Percentiles rank a stretch among this genome's conserved stretches.
These are phyloP conservation scores for Trichosporon sp. DNA, from an alignment of 1,284 basidiomycete species.

Conservation along the genomic window DNA sequence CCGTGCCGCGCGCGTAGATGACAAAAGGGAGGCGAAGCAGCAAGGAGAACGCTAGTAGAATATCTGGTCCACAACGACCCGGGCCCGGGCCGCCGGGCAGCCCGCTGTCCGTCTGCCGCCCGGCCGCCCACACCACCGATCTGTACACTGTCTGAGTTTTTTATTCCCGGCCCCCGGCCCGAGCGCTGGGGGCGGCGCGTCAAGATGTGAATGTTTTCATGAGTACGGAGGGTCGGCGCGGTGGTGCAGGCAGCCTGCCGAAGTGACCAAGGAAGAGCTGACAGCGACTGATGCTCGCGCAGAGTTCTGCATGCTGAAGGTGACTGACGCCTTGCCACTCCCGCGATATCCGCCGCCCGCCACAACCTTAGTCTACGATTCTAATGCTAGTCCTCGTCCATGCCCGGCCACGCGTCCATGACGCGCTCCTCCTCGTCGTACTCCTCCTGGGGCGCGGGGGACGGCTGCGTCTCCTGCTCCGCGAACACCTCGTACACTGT, in stretches of 20 bases:
- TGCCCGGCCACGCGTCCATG: slow-evolving; percentile 7
- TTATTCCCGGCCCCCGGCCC: background rate
- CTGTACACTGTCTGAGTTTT: slow-evolving; percentile 6
- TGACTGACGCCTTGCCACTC: too few relatives aligned
- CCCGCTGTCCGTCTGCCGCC: background rate
- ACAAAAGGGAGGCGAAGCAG: background rate
- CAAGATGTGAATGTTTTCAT: slow-evolving; percentile 6
- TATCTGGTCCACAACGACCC: background rate
- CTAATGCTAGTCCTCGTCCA: background rate
- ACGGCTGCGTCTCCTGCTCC: background rate
- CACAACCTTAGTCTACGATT: background rate
- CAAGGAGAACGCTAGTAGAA: background rate
- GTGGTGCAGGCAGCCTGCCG: too few relatives aligned
- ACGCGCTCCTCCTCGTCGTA: slow-evolving; percentile 15
- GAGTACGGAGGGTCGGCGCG: background rate
- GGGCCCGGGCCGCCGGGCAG: too few relatives aligned
- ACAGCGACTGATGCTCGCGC: too few relatives aligned
- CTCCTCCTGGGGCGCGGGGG: slow-evolving; percentile 7
- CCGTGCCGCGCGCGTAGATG: background rate
- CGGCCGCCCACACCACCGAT: background rate
- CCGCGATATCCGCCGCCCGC: too few relatives aligned
- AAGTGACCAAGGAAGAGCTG: background rate
- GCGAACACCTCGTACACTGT: slow-evolving; percentile 64
- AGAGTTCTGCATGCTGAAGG: too few relatives aligned
- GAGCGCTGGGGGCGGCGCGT: background rate